Conservation (phyloP, 2,329 filamentous ascomycete genomes). For the Huntiella savannae region DNA sequence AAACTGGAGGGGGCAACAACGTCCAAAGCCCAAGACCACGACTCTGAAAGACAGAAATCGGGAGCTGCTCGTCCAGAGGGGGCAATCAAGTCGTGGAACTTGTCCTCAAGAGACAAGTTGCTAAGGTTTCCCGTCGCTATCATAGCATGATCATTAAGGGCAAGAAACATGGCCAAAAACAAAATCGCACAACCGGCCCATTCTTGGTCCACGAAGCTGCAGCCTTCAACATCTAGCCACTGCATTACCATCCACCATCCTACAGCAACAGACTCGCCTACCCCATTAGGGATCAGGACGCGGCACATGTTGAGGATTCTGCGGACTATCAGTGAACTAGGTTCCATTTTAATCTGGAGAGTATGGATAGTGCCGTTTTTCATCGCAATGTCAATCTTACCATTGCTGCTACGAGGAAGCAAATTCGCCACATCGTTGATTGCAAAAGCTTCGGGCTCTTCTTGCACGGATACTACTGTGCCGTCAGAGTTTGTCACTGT, state of each 20-base stretch:
- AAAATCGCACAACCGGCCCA: constrained; percentile 51
- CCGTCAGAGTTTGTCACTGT: no score
- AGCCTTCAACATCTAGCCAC: constrained; percentile 39
- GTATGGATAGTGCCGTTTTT: constrained; percentile 43
- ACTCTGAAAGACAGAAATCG: constrained; percentile 38
- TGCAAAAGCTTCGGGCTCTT: background rate
- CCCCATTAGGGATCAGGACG: constrained; percentile 40
- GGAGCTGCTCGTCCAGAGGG: constrained; percentile 23
- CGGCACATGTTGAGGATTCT: constrained; percentile 42
- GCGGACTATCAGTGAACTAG: constrained; percentile 40
- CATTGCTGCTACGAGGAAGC: constrained; percentile 36
- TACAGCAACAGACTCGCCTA: constrained; percentile 41
- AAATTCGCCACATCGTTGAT: constrained; percentile 25
- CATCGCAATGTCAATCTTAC: constrained; percentile 48
- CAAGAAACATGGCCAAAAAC: constrained; percentile 44
- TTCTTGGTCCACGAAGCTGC: constrained; percentile 33
- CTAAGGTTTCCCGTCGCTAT: no score
- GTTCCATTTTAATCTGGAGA: constrained; percentile 47
- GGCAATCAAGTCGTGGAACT: no score
- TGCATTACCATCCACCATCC: constrained; percentile 58
- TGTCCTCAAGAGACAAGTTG: no score
- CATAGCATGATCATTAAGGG: constrained; percentile 1
- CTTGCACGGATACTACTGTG: background rate
- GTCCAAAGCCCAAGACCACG: constrained; percentile 56
- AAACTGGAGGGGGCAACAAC: constrained; percentile 19